These are phyloP conservation scores for Actinidia polygama DNA, from an alignment of 179 eudicot species.

Conservation along the genomic window DNA sequence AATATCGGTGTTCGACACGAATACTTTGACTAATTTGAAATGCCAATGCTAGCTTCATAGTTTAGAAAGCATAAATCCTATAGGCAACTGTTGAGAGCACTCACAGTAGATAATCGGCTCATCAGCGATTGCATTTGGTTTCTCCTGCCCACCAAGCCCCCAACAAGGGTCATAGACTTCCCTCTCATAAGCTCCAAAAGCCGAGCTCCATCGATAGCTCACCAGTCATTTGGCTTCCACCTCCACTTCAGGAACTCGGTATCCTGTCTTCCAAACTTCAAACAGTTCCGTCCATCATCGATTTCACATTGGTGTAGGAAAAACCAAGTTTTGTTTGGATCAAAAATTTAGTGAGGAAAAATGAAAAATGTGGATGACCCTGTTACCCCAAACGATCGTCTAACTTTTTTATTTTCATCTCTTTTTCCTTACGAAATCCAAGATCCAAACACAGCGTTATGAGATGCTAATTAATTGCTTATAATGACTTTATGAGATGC, in stretches of 20 bases:
- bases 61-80: no score
- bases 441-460: no score
- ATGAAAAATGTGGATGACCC: no score
- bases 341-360: no score
- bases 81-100: slow-evolving; percentile 4
- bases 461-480: no score
- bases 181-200: slow-evolving; percentile 51
- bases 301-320: slow-evolving; percentile 27
- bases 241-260: slow-evolving; percentile 24
- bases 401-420: no score
- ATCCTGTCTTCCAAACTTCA: slow-evolving; percentile 26
- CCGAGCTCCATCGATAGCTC: slow-evolving; percentile 29
- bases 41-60: neutral
- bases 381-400: no score
- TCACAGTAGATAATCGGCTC: slow-evolving; percentile 56
- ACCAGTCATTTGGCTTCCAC: slow-evolving; percentile 23
- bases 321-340: no score
- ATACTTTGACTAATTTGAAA: slow-evolving; percentile 26
- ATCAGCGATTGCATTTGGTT: slow-evolving; percentile 61
- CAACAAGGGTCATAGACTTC: slow-evolving; percentile 54
- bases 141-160: slow-evolving; percentile 58
- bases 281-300: slow-evolving; percentile 25
- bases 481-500: no score
- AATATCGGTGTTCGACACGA: no score
- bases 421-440: no score